Base-by-base conservation (phyloP, 2,329 filamentous ascomycete genomes). In the Pseudocercospora macadamiae region DNA sequence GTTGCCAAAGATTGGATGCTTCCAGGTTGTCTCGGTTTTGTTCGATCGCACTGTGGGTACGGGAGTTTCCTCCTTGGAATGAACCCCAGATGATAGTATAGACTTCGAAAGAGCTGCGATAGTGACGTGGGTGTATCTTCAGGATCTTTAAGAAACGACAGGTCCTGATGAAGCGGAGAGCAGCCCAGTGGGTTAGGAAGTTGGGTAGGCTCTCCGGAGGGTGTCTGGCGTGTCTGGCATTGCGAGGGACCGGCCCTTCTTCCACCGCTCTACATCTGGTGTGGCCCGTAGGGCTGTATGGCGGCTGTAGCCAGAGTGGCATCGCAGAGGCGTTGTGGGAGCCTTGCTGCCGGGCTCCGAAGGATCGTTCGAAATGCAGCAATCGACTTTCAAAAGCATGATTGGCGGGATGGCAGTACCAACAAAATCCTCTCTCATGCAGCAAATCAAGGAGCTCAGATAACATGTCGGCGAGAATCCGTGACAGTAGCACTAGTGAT, bases 391-490 rank as follows among this genome's bases (percentile, higher is more conserved):
- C 9, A 14, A 8, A n/a, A 2, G n/a, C 4, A 5, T 45, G 42
- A 45, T 45, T 45, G 9, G 42, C 25, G 42, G 42, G 23, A 18
- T 3, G 10, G n/a, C 18, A 45, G n/a, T 45, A 14, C 42, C 42
- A 45, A 45, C 42, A 45, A 12, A 6, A 45, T 45, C 42, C 42
- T 45, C n/a, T 8, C 9, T n/a, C 12, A 45, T 26, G 21, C 18
- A 45, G 21, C 42, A 25, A 45, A 45, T 45, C 42, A 45, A n/a
- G 21, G 42, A 45, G 42, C 42, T 3, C 42, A 45, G 19, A 45
- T 21, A 45, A 45, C 18, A 9, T 45, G 21, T 45, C 42, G 42
- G 42, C 42, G 42, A 45, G 42, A 45, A 25, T 45, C 42, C 42
- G 42, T 45, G 19, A 45, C 42, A 45, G 8, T n/a, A 14, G 42